A percentile compares a stretch with the other conserved stretches of the same genome.
Conservation (phyloP, 257 asterid genomes). For the Orobanche coerulescens region DNA sequence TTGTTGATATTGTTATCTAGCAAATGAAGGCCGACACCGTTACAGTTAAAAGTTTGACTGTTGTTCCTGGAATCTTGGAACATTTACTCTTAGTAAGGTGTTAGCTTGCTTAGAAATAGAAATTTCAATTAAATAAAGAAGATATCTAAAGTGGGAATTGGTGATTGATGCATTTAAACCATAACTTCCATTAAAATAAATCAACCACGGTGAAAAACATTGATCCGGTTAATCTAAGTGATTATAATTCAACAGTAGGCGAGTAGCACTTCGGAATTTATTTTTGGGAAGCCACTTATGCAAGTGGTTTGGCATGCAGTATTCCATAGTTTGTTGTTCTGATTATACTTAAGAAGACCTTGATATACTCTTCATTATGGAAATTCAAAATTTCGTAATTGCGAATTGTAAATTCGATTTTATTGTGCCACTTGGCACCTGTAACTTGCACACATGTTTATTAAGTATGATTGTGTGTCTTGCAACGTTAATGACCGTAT, state of each 20-base stretch:
- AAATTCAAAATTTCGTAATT: neutral
- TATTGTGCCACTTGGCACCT: neutral
- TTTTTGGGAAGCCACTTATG: neutral
- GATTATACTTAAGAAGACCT: no score
- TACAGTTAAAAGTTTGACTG: neutral
- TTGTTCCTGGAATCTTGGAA: slow-evolving; percentile 2
- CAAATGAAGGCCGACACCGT: neutral
- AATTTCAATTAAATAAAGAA: neutral
- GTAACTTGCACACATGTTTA: neutral
- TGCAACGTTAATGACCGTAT: neutral
- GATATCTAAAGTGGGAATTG: neutral
- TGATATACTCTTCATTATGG: neutral
- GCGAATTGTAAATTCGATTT: neutral
- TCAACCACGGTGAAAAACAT: neutral
- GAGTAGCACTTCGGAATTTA: neutral
- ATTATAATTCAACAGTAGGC: neutral
- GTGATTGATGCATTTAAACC: neutral
- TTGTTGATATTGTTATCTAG: slow-evolving; percentile 11
- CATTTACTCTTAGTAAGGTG: neutral
- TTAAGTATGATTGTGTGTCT: neutral
- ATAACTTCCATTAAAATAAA: neutral
- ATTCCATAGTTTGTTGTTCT: neutral
- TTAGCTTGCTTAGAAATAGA: neutral
- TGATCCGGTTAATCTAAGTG: neutral
- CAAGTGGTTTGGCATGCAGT: neutral